phyloP scores from a whole-genome alignment of 2,329 filamentous ascomycete genomes.

The Nemania sp. region DNA sequence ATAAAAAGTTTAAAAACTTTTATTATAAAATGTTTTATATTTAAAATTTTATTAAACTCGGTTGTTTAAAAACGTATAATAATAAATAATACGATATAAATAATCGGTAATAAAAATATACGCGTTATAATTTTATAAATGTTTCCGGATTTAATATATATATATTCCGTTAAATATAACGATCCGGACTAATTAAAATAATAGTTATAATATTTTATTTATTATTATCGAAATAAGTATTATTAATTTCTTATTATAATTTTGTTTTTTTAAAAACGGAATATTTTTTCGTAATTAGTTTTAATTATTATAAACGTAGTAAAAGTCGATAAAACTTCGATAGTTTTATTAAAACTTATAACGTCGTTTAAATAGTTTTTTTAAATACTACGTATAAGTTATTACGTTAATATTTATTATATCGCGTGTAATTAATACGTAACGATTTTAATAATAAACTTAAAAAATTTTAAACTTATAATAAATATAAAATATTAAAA shows the following conservation, averaged over 20 bases:
- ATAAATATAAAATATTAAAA: neutral
- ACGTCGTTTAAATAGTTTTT: neutral
- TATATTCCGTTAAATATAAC: neutral
- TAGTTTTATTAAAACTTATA: slow-evolving; percentile 6
- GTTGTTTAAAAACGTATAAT: neutral
- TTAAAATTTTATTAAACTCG: neutral
- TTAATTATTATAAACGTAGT: slow-evolving; percentile 5
- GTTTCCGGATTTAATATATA: neutral
- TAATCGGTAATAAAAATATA: neutral
- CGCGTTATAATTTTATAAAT: neutral
- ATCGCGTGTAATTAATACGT: slow-evolving; percentile 3
- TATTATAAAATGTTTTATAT: neutral
- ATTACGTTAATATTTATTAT: slow-evolving; percentile 7
- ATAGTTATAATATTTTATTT: neutral
- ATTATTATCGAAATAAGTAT: neutral
- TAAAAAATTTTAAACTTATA: slow-evolving; percentile 2
- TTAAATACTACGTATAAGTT: slow-evolving; percentile 1
- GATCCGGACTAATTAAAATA: neutral
- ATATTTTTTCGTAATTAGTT: neutral
- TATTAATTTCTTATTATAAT: neutral
- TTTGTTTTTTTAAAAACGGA: neutral
- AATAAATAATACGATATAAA: neutral
- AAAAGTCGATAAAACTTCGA: neutral
- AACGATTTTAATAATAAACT: slow-evolving; percentile 2
- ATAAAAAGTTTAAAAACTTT: neutral